Evolutionary conservation across 2,329 filamentous ascomycete species (phyloP).

Genomic region (Apiospora saccharicola): DNA sequence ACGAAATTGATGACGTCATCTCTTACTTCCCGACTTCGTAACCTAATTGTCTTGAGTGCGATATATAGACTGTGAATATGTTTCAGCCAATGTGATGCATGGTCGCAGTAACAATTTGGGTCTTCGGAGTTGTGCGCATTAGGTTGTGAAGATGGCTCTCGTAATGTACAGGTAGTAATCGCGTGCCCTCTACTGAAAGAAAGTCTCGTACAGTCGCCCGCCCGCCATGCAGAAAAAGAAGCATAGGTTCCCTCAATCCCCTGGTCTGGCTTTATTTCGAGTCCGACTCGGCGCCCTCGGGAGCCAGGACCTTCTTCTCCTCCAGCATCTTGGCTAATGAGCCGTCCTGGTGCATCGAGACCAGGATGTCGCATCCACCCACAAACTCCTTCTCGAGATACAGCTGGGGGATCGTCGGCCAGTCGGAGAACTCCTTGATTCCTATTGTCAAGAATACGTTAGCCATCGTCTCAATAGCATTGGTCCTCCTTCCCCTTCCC

Average conservation of each 20-base stretch:
- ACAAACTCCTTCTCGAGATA: conserved; percentile 97
- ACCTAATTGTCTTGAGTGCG: neutral
- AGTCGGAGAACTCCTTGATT: conserved; percentile 99
- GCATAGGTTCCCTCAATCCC: too few relatives aligned
- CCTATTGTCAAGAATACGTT: conserved; percentile 56
- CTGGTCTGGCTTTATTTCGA: neutral
- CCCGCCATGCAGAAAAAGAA: conserved; percentile 10
- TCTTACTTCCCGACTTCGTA: neutral
- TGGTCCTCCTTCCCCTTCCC: conserved; percentile 17
- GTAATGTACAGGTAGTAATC: conserved; percentile 30
- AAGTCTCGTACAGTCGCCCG: conserved; percentile 4
- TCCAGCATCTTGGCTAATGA: conserved; percentile 91
- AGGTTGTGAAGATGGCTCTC: conserved; percentile 19
- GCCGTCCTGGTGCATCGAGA: conserved; percentile 97
- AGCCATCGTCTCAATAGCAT: neutral
- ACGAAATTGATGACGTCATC: neutral
- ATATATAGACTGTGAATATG: neutral
- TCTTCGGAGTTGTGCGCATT: neutral
- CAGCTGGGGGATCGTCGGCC: conserved; percentile 97
- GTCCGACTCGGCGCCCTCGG: conserved; percentile 48
- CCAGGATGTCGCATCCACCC: conserved; percentile 95
- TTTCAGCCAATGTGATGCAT: neutral
- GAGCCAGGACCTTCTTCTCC: conserved; percentile 85
- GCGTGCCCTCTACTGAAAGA: neutral
- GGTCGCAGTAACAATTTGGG: neutral